phyloP scores from a whole-genome alignment of 129 eudicot species.

The Sambucus nigra region DNA sequence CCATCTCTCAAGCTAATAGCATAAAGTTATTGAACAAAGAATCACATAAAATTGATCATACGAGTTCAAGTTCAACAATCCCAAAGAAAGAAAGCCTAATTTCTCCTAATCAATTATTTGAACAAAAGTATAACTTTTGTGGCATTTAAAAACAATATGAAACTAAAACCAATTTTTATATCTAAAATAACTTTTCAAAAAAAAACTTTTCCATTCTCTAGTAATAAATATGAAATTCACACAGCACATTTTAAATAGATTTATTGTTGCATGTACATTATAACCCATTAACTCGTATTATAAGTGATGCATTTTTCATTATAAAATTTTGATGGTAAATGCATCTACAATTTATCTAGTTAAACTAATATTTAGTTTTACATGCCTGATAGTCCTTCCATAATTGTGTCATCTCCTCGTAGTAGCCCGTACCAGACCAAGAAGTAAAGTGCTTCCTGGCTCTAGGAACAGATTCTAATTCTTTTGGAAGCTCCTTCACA shows the following conservation, averaged over 20 bases:
- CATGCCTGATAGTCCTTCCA: slow-evolving; percentile 79
- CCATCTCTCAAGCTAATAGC: not conserved
- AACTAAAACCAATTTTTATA: not conserved
- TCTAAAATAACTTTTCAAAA: too few species aligned
- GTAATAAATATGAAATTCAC: not conserved
- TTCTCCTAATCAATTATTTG: not conserved
- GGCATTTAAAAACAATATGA: not conserved
- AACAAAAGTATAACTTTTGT: not conserved
- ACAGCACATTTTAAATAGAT: too few species aligned
- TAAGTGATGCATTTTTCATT: not conserved
- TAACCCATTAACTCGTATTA: not conserved
- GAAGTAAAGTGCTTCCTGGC: slow-evolving; percentile 91
- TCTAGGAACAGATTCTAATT: slow-evolving; percentile 56
- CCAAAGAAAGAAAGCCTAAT: not conserved
- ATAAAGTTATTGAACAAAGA: not conserved
- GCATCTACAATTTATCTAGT: not conserved
- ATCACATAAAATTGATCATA: not conserved
- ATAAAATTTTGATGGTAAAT: not conserved
- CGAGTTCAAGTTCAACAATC: not conserved
- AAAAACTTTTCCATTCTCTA: not conserved
- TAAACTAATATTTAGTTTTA: too few species aligned
- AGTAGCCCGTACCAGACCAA: slow-evolving; percentile 84
- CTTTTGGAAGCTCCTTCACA: slow-evolving; percentile 75
- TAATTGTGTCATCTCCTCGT: slow-evolving; percentile 66
- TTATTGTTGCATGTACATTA: too few species aligned